Percentiles rank a stretch among this genome's conserved stretches.
These are phyloP conservation scores for Nicotiana benthamiana DNA, from an alignment of 257 asterid genomes.

Conservation along the genomic window DNA sequence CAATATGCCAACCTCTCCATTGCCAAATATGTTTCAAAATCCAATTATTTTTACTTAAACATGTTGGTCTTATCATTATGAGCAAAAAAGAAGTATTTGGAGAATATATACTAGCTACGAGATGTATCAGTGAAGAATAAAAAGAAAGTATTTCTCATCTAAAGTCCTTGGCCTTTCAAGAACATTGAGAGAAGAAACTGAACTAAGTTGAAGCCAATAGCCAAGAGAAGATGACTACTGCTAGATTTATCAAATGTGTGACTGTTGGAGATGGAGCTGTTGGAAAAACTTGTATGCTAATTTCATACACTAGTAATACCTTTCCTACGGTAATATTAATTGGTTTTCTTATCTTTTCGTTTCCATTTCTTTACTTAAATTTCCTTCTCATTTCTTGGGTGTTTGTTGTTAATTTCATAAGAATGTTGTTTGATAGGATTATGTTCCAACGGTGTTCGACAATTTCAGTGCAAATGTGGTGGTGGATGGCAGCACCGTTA, in stretches of 20 bases:
- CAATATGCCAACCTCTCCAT: constrained; percentile 20
- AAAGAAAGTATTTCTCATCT: background rate
- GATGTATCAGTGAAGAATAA: background rate
- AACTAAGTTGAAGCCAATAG: background rate
- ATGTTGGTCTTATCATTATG: constrained; percentile 4
- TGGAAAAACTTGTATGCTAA: constrained; percentile 84
- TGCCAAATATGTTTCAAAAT: constrained; percentile 1
- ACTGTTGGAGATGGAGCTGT: constrained; percentile 88
- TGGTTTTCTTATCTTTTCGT: background rate
- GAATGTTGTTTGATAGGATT: constrained; percentile 34
- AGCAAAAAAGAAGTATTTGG: background rate
- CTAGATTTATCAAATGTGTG: constrained; percentile 75
- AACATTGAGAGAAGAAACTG: background rate
- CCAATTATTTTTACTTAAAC: background rate
- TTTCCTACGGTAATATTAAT: constrained; percentile 48
- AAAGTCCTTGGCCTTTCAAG: background rate
- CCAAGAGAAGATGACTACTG: constrained; percentile 37
- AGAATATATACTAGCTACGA: background rate
- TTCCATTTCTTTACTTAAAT: background rate
- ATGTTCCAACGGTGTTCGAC: constrained; percentile 85
- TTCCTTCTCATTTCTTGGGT: background rate
- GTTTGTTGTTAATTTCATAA: background rate
- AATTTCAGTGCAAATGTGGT: constrained; percentile 85
- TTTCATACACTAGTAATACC: constrained; percentile 78
- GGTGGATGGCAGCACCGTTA: constrained; percentile 80